These are phyloP conservation scores for Hemisphaericaspora xylanilytica DNA, from an alignment of 1,139 yeast species.

Conservation along the genomic window DNA sequence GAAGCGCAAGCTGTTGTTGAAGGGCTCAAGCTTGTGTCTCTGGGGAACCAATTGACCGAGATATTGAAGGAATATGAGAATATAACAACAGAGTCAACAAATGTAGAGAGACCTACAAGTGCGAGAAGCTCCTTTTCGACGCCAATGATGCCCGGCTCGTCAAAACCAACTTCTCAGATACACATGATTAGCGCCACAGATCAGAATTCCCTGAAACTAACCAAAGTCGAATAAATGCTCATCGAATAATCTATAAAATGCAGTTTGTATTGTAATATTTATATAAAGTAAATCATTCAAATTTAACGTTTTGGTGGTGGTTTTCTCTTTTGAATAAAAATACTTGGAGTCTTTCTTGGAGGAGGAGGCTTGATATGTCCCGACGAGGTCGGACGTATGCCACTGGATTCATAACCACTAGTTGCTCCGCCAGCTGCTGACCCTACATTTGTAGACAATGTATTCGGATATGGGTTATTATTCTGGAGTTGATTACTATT, in stretches of 20 bases:
- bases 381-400: constrained; percentile 16
- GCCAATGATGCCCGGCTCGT: constrained; percentile 7
- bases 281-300: neutral
- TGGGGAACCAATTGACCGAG: constrained; percentile 1
- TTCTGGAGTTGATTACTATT: no score
- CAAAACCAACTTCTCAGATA: constrained; percentile 10
- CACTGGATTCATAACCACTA: neutral
- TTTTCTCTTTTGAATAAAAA: constrained; percentile 20
- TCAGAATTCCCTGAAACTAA: neutral
- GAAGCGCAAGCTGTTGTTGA: constrained; percentile 11
- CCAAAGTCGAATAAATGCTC: neutral
- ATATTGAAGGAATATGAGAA: constrained; percentile 4
- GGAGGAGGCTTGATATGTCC: constrained; percentile 17
- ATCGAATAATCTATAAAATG: constrained; percentile 1
- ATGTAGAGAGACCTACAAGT: neutral
- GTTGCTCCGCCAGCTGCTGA: neutral
- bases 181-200: constrained; percentile 5
- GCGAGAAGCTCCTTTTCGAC: constrained; percentile 2
- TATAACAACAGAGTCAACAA: neutral
- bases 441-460: neutral
- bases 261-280: neutral
- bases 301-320: constrained; percentile 6
- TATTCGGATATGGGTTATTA: neutral
- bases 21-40: constrained; percentile 9
- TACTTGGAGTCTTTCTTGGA: constrained; percentile 14